phyloP scores from a whole-genome alignment of 352 stramenopile genomes.

The Halophytophthora polymorphica region DNA sequence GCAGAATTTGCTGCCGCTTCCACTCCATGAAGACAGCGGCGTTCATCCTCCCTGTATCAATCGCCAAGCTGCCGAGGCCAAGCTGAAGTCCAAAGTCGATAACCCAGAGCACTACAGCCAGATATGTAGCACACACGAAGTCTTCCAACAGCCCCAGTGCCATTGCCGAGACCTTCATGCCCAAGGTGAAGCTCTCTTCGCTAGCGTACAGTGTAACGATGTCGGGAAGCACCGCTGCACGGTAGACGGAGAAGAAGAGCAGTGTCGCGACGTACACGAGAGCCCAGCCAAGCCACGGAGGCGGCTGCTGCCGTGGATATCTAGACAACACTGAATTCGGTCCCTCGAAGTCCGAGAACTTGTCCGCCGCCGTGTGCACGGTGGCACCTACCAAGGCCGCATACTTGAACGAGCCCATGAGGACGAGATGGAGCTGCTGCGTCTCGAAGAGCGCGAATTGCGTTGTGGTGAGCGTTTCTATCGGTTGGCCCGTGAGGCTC shows the following conservation, averaged over 20 bases:
- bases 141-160: slow-evolving; percentile 21
- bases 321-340: too few relatives aligned
- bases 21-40: background rate
- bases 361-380: too few relatives aligned
- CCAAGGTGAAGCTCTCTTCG: slow-evolving; percentile 10
- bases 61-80: too few relatives aligned
- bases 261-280: slow-evolving; percentile 18
- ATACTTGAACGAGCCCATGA: too few relatives aligned
- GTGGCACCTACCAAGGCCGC: too few relatives aligned
- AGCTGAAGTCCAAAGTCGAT: slow-evolving; percentile 13
- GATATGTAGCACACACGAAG: slow-evolving; percentile 29
- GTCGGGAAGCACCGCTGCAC: slow-evolving; percentile 9
- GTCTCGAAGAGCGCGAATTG: too few relatives aligned
- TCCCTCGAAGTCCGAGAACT: too few relatives aligned
- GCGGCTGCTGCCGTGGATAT: too few relatives aligned
- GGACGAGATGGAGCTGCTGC: too few relatives aligned
- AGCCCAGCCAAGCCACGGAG: slow-evolving; percentile 6
- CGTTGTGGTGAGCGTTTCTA: too few relatives aligned
- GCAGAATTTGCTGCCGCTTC: background rate
- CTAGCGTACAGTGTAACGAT: slow-evolving; percentile 27
- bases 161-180: slow-evolving; percentile 13
- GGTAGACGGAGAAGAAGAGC: slow-evolving; percentile 22
- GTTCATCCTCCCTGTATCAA: too few relatives aligned
- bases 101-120: slow-evolving; percentile 18
- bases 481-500: too few relatives aligned